Base-by-base conservation (phyloP, 1,284 basidiomycete species). In the Malassezia brasiliensis region DNA sequence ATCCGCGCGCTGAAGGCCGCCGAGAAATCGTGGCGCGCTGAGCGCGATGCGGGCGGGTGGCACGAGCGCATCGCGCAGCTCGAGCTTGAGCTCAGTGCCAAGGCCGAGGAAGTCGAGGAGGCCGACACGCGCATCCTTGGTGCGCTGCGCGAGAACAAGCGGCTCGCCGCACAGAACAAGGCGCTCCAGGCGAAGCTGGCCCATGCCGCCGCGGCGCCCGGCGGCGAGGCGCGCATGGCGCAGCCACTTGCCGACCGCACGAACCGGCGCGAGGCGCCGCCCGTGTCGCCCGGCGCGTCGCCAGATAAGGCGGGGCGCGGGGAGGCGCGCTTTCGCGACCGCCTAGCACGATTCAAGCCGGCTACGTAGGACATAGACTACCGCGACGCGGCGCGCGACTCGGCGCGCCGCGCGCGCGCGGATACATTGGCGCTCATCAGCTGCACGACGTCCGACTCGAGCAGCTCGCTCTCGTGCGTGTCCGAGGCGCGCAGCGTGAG, bases 61-160 rank as follows among this genome's bases (percentile, higher is more conserved):
- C 35, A 47, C 8, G 42, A 50, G 7, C 48, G 62, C 12, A 58
- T 68, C 25, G 46, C 20, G 2, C 57, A 68, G 31, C 51, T 72
- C 15, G 69, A 69, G 49, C 30, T 48, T 11, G 66, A 69, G 35
- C 54, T 72, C 8, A 50, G 39, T 10, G 42, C 56, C 14, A 68
- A 68, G 48, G 68, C 68, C 3, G 59, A 60, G 11, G 69, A 72
- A 22, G 60, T 63, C 48, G 67, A 69, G 46, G 69, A 67, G 12
- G 65, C 66, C 1, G 69, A 71, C 38, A 47, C 47, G n/a, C 66
- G 68, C 50, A 65, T 68, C 22, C 50, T 70, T 1, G 54, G 53
- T 2, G 63, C 61, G 14, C 51, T 68, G 32, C 67, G 67, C 48
- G 63, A 70, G 34, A 57, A 59, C 37, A 70, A 68, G 39, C 55